Conservation (phyloP, 1,139 yeast genomes). For the Sugiyamaella pinicola region DNA sequence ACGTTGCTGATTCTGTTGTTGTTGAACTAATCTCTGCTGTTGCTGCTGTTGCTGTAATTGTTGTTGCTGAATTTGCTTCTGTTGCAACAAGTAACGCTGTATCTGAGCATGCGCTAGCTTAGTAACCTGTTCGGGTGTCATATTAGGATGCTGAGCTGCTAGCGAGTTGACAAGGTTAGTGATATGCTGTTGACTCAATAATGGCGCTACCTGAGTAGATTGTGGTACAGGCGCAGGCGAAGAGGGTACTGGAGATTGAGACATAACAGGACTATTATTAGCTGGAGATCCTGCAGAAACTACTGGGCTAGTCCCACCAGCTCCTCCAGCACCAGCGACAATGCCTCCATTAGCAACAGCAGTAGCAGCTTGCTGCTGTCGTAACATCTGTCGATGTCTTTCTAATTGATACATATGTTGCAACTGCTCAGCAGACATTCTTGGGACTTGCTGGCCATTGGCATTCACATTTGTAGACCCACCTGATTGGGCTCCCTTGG, state of each 20-base stretch:
- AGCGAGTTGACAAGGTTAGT: slow-evolving; percentile 70
- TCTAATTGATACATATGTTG: slow-evolving; percentile 30
- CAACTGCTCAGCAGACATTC: slow-evolving; percentile 28
- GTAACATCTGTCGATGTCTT: slow-evolving; percentile 27
- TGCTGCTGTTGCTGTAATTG: slow-evolving; percentile 40
- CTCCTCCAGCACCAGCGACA: slow-evolving; percentile 31
- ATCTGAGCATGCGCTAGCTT: slow-evolving; percentile 71
- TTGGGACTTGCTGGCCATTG: slow-evolving; percentile 32
- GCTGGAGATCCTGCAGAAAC: slow-evolving; percentile 8
- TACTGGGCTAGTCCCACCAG: slow-evolving; percentile 28
- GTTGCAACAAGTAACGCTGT: slow-evolving; percentile 48
- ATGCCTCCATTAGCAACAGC: slow-evolving; percentile 11
- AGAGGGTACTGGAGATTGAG: slow-evolving; percentile 10
- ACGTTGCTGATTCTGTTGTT: slow-evolving; percentile 33
- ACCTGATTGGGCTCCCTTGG: neutral
- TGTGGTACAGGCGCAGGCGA: slow-evolving; percentile 18
- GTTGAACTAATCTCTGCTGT: slow-evolving; percentile 30
- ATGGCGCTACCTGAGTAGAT: slow-evolving; percentile 14
- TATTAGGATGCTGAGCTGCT: slow-evolving; percentile 66
- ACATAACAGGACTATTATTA: slow-evolving; percentile 7
- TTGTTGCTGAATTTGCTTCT: slow-evolving; percentile 39
- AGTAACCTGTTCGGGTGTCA: slow-evolving; percentile 71
- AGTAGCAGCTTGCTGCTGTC: slow-evolving; percentile 26
- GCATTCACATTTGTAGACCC: slow-evolving; percentile 18
- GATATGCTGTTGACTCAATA: slow-evolving; percentile 49